These are phyloP conservation scores for Anisodus acutangulus DNA, from an alignment of 257 asterid genomes.

Conservation along the genomic window DNA sequence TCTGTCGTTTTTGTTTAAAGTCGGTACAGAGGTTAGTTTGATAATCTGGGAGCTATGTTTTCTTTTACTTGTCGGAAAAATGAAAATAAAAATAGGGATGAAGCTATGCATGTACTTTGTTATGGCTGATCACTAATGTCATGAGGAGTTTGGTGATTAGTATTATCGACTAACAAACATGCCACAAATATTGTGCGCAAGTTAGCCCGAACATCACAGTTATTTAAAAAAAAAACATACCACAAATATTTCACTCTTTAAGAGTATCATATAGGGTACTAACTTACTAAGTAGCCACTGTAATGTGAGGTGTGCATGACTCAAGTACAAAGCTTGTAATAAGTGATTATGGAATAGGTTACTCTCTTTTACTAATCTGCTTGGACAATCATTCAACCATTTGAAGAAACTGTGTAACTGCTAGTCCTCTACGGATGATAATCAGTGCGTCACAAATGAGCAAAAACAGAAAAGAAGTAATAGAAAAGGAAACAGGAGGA, in stretches of 20 bases:
- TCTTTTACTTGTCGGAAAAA: neutral
- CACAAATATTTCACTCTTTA: neutral
- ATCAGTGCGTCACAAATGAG: neutral
- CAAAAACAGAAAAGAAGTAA: neutral
- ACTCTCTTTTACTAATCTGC: neutral
- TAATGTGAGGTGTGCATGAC: neutral
- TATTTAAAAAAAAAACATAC: neutral
- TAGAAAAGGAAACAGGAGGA: neutral
- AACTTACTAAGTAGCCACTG: constrained; percentile 1
- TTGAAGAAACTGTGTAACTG: neutral
- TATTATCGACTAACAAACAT: neutral
- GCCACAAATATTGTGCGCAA: neutral
- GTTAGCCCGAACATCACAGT: neutral
- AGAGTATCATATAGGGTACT: too few species aligned
- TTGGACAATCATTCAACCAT: neutral
- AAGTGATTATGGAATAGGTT: neutral
- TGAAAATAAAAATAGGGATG: neutral
- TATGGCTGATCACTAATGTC: neutral
- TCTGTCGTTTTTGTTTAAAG: constrained; percentile 91
- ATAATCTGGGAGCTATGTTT: neutral
- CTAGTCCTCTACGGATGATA: neutral
- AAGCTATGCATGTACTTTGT: neutral
- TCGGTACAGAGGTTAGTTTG: constrained; percentile 85
- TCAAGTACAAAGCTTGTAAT: neutral
- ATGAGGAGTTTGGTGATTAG: neutral